Evolutionary conservation across 805 yeast species (phyloP), one percentile per base, ranked within the genome.

Genomic region (Yueomyces sinensis): DNA sequence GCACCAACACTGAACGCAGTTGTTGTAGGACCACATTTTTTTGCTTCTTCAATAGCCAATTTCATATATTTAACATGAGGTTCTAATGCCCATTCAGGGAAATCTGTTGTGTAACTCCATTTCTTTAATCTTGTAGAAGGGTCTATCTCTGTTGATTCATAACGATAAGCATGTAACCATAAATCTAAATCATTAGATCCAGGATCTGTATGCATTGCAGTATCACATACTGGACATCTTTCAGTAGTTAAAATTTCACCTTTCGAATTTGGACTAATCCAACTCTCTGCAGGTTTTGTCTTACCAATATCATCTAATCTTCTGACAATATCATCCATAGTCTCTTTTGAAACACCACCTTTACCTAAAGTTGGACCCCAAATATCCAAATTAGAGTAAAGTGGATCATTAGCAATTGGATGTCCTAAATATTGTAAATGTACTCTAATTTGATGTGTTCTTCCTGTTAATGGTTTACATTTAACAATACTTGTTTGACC

Each of bases 1-100:
- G 95, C 93, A 5, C 98, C 98, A n/a, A 91, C 97, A 42, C 87
- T 75, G 52, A 81, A 89, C 17, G 94, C 95, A 0, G 94, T 81
- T 24, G 71, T 72, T 0, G 94, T 80, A 17, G 79, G 80, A 3
- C 72, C 83, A 50, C 95, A 83, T 49, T 80, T 78, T 17, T 66
- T 61, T 0, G 97, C 97, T 49, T 82, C 75, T 19, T 67, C 68
- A 11, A 91, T 54, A 0, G 97, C 96, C 41, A 73, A 31, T 36
- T 70, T 63, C 96, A 91, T 86, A 52, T 61, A 77, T 35, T 61
- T 59, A 15, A 61, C 52, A 41, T 76, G 79, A 0, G 70, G 62
- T 5, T 61, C 72, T 4, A 72, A 32, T 0, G 94, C 94, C 95
- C 95, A 86, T 4, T 70, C 74, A 0, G 96, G 96, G 29, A 74